Evolutionary conservation across 1,139 yeast genomes (phyloP).

Genomic region (Trichomonascaceae sp.): DNA sequence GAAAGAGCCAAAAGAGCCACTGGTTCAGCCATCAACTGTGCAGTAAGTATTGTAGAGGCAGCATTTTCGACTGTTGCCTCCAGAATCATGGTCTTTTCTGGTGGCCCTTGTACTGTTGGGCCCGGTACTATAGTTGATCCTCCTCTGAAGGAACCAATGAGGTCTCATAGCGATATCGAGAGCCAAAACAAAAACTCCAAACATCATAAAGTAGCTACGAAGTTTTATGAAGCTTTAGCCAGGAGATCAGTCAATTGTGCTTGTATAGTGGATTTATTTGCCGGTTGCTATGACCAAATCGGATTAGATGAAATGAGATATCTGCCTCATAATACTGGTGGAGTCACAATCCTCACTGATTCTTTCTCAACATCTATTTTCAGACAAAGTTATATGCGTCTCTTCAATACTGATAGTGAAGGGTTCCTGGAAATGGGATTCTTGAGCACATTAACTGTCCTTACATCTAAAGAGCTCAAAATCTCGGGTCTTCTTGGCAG

Average conservation of each 20-base stretch:
- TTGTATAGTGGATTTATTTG: constrained; percentile 81
- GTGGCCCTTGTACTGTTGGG: constrained; percentile 85
- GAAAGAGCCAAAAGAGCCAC: constrained; percentile 54
- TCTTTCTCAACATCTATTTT: constrained; percentile 92
- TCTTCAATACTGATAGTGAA: constrained; percentile 74
- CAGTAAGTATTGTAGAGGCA: constrained; percentile 46
- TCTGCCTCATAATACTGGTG: constrained; percentile 80
- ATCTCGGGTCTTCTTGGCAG: constrained; percentile 89
- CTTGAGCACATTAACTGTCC: constrained; percentile 59
- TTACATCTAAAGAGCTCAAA: constrained; percentile 79
- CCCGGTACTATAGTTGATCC: constrained; percentile 88
- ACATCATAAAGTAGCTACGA: constrained; percentile 80
- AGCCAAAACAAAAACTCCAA: constrained; percentile 54
- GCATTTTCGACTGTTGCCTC: constrained; percentile 50
- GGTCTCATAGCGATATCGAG: constrained; percentile 92
- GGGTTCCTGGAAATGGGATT: constrained; percentile 80
- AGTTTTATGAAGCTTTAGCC: constrained; percentile 72
- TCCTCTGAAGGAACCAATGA: constrained; percentile 81
- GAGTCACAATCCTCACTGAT: constrained; percentile 78
- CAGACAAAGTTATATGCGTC: constrained; percentile 80
- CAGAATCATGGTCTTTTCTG: constrained; percentile 54
- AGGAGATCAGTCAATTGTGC: constrained; percentile 65
- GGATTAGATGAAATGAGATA: constrained; percentile 93
- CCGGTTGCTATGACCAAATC: constrained; percentile 94
- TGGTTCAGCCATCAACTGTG: constrained; percentile 63